Base-by-base conservation (phyloP, 2,329 filamentous ascomycete genomes). In the Sarocladiaceae sp. region DNA sequence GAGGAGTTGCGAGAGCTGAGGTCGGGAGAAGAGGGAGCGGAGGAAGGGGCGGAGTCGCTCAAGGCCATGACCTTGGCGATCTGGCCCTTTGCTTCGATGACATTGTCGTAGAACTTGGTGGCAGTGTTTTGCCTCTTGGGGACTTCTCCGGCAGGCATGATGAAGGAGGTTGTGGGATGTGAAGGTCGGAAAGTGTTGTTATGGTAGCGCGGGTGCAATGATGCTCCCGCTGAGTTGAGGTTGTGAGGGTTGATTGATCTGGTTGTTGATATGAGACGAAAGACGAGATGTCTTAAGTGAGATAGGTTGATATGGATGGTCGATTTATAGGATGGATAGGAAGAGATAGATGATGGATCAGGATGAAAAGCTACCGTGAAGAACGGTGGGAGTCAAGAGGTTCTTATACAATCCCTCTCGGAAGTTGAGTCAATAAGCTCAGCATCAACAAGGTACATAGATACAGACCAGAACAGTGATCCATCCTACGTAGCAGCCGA, bases 341-440 rank as follows among this genome's bases (percentile, higher is more conserved):
- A 13, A 43, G 33, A 21, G 45, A 46, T 53, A 45, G 50, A 46
- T 48, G 46, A 46, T 51, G 48, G 10, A 46, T 40, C 39, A 34
- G 44, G 45, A 40, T n/a, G 39, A 48, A 47, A 35, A 31, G 50
- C 53, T 63, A 66, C 63, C 63, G 63, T 66, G 60, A 58, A 51
- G 61, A 65, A 66, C 63, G 63, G 63, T 66, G 61, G 60, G 58
- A 58, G 53, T 48, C 40, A 45, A 43, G 44, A 45, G 27, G 49
- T 44, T 53, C 61, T 64, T 64, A 65, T 65, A 65, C 50, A 51
- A 51, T 50, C 52, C 31, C 15, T 16, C 33, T 29, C 20, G 19
- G 24, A 23, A 29, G 43, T 50, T 47, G 47, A 48, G 43, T 45
- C 49, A 39, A 41, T 13, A 23, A 43, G 35, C 45, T 20, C 24